These are phyloP conservation scores for Saksenaea vasiformis DNA, from an alignment of 371 early-diverging fungal species.

Conservation along the genomic window DNA sequence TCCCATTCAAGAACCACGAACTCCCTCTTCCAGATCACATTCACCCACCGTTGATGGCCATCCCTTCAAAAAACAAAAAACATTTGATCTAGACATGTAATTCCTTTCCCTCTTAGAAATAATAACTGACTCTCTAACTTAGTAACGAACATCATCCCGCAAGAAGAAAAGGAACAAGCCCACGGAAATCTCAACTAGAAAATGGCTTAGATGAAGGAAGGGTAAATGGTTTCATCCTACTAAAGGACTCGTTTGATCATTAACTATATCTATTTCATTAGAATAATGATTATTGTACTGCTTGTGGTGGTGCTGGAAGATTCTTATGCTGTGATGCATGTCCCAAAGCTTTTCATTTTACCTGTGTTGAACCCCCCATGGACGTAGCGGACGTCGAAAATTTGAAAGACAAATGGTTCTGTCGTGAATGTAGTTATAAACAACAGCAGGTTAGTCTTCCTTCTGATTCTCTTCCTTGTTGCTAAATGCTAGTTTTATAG, in stretches of 20 bases:
- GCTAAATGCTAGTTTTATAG: not conserved
- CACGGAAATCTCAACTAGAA: not conserved
- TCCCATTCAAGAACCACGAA: not conserved
- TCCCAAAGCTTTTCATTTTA: conserved; percentile 75
- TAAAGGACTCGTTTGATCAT: not conserved
- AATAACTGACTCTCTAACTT: not conserved
- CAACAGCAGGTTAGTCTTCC: conserved; percentile 23
- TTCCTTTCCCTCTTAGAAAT: not conserved
- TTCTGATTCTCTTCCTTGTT: not conserved
- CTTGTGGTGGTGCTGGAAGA: conserved; percentile 64
- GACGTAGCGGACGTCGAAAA: conserved; percentile 48
- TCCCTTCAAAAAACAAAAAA: not conserved
- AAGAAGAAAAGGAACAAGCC: not conserved
- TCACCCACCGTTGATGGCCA: not conserved
- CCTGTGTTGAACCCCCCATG: conserved; percentile 74
- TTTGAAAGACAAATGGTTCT: conserved; percentile 66
- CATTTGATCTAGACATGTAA: not conserved
- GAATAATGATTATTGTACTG: conserved; percentile 69
- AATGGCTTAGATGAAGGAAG: conserved; percentile 6
- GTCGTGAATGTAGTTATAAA: conserved; percentile 56
- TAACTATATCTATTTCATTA: conserved; percentile 13
- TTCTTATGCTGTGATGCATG: conserved; percentile 78
- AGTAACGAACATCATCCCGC: not conserved
- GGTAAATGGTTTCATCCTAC: not conserved
- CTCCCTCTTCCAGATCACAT: not conserved